Percentiles rank a stretch among this genome's conserved stretches.
Conservation (phyloP, 2,329 filamentous ascomycete species). For the Fusarium anguioides region DNA sequence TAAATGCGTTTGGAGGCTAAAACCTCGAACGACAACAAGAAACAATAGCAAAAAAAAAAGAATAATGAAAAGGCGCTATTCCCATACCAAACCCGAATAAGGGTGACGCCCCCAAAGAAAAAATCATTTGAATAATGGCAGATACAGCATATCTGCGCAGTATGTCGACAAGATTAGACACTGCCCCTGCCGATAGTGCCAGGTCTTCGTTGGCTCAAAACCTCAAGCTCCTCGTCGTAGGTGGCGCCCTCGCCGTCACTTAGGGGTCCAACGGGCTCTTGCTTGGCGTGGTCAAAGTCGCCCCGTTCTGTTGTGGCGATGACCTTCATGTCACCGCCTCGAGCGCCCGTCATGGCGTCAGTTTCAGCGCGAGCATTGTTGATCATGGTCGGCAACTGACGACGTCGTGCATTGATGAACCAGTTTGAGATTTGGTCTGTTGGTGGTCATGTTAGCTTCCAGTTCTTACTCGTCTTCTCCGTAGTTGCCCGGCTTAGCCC, state of each 20-base stretch:
- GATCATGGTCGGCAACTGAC: constrained; percentile 71
- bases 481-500: not conserved
- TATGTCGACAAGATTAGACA: constrained; percentile 47
- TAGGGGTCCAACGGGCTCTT: constrained; percentile 52
- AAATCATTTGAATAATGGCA: constrained; percentile 1
- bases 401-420: constrained; percentile 82
- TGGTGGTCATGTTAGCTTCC: constrained; percentile 24
- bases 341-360: constrained; percentile 56
- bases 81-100: constrained; percentile 33
- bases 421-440: constrained; percentile 80
- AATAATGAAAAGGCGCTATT: constrained; percentile 32
- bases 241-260: constrained; percentile 61
- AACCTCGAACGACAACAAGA: constrained; percentile 24
- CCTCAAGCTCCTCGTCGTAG: constrained; percentile 58
- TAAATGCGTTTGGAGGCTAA: constrained; percentile 31
- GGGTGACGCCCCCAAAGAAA: constrained; percentile 23
- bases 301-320: constrained; percentile 53
- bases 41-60: constrained; percentile 8
- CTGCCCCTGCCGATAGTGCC: constrained; percentile 59
- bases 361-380: constrained; percentile 65
- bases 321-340: constrained; percentile 52
- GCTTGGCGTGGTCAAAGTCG: constrained; percentile 53
- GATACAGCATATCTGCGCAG: not conserved
- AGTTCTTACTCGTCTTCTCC: not conserved
- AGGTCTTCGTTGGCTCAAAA: constrained; percentile 46